These are phyloP conservation scores for Thymus quinquecostatus DNA, from an alignment of 257 asterid species.

Conservation along the genomic window DNA sequence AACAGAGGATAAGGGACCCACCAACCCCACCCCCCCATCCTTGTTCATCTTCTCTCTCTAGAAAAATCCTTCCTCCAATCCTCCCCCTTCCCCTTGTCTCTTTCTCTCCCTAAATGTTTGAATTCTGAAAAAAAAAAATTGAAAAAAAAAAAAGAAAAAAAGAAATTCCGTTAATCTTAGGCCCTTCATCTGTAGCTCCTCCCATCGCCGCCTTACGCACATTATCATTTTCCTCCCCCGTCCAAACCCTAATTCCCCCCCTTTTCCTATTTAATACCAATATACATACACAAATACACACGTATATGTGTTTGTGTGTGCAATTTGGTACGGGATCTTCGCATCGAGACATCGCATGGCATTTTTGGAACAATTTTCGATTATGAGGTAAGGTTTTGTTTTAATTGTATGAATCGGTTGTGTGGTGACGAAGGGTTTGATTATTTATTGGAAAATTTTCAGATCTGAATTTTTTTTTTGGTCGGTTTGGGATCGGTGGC, in stretches of 20 bases:
- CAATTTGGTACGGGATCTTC: conserved; percentile 13
- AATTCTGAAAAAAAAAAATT: conserved; percentile 1
- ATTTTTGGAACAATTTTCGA: not conserved
- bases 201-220: conserved; percentile 42
- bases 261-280: not conserved
- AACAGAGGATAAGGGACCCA: conserved; percentile 38
- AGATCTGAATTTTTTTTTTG: conserved; percentile 18
- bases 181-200: conserved; percentile 31
- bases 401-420: not conserved
- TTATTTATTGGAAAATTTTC: not conserved
- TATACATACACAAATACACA: conserved; percentile 4
- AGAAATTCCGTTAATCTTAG: conserved; percentile 10
- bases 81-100: not conserved
- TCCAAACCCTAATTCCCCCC: conserved; percentile 35
- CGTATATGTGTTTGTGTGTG: conserved; percentile 13
- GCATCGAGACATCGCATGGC: not conserved
- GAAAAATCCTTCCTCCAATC: not conserved
- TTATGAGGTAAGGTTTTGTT: conserved; percentile 21
- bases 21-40: conserved; percentile 22
- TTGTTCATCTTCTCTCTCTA: conserved; percentile 45
- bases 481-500: conserved; percentile 8
- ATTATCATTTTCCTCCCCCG: conserved; percentile 30
- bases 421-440: conserved; percentile 3
- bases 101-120: conserved; percentile 14
- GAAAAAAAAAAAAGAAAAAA: not conserved